Conservation (phyloP, 2,329 filamentous ascomycete species). For the Nemania bipapillata region DNA sequence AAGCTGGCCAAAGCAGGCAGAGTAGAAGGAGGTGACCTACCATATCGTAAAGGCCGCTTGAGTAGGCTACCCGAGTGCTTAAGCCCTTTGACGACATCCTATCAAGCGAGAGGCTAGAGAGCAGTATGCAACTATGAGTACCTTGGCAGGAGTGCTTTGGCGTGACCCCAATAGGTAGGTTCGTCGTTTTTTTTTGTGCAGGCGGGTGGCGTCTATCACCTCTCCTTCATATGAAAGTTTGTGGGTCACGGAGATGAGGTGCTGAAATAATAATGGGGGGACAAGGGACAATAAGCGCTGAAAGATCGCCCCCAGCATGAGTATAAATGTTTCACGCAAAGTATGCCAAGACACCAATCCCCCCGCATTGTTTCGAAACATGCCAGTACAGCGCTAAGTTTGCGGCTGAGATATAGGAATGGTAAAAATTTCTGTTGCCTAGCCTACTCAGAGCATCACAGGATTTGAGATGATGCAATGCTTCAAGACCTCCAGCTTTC, state of each 20-base stretch:
- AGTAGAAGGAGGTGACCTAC: neutral
- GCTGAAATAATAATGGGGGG: neutral
- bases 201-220: slow-evolving; percentile 13
- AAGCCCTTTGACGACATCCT: slow-evolving; percentile 16
- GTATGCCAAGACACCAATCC: slow-evolving; percentile 26
- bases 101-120: slow-evolving; percentile 15
- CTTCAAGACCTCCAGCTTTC: too few relatives aligned
- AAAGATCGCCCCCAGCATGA: neutral
- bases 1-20: slow-evolving; percentile 4
- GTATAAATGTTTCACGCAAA: slow-evolving; percentile 28
- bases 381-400: slow-evolving; percentile 14
- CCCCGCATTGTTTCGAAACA: slow-evolving; percentile 32
- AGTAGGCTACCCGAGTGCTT: slow-evolving; percentile 15
- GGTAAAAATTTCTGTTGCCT: neutral
- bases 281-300: slow-evolving; percentile 25
- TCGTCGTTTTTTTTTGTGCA: slow-evolving; percentile 7
- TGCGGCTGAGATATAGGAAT: slow-evolving; percentile 20
- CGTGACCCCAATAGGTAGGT: slow-evolving; percentile 12
- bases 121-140: slow-evolving; percentile 6
- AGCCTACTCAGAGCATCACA: neutral
- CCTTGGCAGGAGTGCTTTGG: slow-evolving; percentile 26
- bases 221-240: slow-evolving; percentile 30
- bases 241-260: neutral
- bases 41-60: slow-evolving; percentile 3
- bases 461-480: neutral